Conservation (phyloP, 2,329 filamentous ascomycete genomes). For the Trichoderma endophyticum region DNA sequence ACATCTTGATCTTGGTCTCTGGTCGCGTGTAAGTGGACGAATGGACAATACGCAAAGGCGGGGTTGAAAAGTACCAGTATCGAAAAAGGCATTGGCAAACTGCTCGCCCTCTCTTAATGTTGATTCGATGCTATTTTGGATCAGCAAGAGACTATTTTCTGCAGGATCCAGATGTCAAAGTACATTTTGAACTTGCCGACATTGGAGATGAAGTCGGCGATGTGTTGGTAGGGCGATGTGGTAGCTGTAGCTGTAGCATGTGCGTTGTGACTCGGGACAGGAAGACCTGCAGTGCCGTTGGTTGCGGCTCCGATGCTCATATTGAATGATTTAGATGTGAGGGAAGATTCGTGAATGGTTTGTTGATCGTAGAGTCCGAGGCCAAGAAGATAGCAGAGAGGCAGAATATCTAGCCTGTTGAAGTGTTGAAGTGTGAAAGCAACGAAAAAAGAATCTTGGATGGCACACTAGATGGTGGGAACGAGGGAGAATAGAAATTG, state of each 20-base stretch:
- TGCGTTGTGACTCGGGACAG: neutral
- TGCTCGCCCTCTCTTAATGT: conserved; percentile 29
- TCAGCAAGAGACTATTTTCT: neutral
- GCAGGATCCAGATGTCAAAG: neutral
- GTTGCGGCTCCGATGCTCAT: neutral
- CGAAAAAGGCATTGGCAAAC: conserved; percentile 64
- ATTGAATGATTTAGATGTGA: neutral
- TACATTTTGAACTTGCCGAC: neutral
- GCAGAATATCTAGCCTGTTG: neutral
- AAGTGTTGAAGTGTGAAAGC: neutral
- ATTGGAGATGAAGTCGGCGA: neutral
- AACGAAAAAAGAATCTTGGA: neutral
- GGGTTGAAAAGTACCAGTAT: conserved; percentile 45
- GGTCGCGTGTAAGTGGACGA: neutral
- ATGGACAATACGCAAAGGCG: neutral
- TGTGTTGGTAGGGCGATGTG: neutral
- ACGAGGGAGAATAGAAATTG: neutral
- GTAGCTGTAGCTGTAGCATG: neutral
- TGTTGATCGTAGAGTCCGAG: neutral
- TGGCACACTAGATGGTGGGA: neutral
- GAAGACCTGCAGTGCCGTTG: neutral
- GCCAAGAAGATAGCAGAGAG: neutral
- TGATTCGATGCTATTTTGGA: neutral
- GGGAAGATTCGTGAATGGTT: neutral
- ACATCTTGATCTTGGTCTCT: conserved; percentile 29